Evolutionary conservation across 1,284 basidiomycete species (phyloP).

Genomic region (Ustilago loliicola): DNA sequence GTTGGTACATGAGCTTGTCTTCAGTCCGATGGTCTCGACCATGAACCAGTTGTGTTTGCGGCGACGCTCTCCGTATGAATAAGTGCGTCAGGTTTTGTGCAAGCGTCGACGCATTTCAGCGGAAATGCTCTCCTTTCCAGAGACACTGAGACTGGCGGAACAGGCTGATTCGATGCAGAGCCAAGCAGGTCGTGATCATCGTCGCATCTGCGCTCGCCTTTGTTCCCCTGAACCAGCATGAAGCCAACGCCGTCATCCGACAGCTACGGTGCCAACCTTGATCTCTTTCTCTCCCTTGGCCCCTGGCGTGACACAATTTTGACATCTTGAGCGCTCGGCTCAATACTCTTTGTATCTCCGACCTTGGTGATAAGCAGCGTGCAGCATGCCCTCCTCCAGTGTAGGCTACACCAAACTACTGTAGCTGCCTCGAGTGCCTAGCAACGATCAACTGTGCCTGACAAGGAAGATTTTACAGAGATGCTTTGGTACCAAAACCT

Average conservation of each 20-base stretch:
- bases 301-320: background rate
- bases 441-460: background rate
- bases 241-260: conserved; percentile 26
- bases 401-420: background rate
- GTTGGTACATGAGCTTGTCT: background rate
- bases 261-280: conserved; percentile 10
- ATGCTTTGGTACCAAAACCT: background rate
- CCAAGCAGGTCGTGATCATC: conserved; percentile 29
- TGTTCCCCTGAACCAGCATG: background rate
- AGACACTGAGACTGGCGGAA: conserved; percentile 8
- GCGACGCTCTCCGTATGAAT: background rate
- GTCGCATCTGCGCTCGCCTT: background rate
- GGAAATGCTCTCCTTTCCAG: background rate
- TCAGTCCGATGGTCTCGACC: background rate
- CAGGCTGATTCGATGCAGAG: conserved; percentile 20
- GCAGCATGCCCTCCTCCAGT: too few species aligned
- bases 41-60: background rate
- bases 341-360: conserved; percentile 33
- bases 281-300: background rate
- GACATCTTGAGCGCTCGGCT: conserved; percentile 16
- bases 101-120: background rate
- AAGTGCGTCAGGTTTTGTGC: background rate
- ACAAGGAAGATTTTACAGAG: too few species aligned
- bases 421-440: background rate
- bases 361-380: conserved; percentile 21